Evolutionary conservation across 352 stramenopile species (phyloP).

Genomic region (Phytophthora cryptogea): DNA sequence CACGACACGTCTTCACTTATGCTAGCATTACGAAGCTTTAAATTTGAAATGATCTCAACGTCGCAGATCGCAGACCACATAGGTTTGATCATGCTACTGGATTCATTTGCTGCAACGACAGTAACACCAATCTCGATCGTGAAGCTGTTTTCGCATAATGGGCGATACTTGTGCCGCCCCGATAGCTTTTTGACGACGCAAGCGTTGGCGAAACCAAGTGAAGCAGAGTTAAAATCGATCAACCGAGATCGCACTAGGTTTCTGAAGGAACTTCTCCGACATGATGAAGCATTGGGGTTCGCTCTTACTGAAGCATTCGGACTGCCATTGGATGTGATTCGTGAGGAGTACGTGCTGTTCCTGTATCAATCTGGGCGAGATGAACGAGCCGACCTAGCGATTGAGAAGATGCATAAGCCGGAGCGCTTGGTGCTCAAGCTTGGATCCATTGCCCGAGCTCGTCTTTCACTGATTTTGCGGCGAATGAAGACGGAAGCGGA

Average conservation of each 20-base stretch:
- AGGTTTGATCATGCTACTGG: slow-evolving; percentile 77
- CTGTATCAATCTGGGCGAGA: slow-evolving; percentile 81
- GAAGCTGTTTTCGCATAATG: slow-evolving; percentile 61
- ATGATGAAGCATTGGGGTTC: slow-evolving; percentile 69
- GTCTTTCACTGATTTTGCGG: slow-evolving; percentile 71
- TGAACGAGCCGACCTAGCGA: slow-evolving; percentile 63
- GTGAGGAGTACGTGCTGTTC: slow-evolving; percentile 81
- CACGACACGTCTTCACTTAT: slow-evolving; percentile 55
- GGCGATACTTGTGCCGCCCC: slow-evolving; percentile 54
- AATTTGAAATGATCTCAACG: slow-evolving; percentile 42
- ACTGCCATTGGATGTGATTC: slow-evolving; percentile 72
- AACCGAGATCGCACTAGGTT: slow-evolving; percentile 65
- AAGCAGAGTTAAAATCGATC: slow-evolving; percentile 34
- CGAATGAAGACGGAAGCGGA: slow-evolving; percentile 79
- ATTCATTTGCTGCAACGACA: slow-evolving; percentile 76
- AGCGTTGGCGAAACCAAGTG: slow-evolving; percentile 8
- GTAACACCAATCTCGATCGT: slow-evolving; percentile 74
- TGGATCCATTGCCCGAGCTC: slow-evolving; percentile 69
- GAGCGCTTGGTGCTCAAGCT: slow-evolving; percentile 64
- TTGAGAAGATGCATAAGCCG: slow-evolving; percentile 74
- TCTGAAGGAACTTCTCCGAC: slow-evolving; percentile 68
- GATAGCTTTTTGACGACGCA: slow-evolving; percentile 54
- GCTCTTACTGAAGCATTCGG: slow-evolving; percentile 74
- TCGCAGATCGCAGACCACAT: slow-evolving; percentile 61
- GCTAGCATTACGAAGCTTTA: slow-evolving; percentile 45